Evolutionary conservation across 768 basidiomycete species (phyloP).

Genomic region (Neoboletus magnificus): DNA sequence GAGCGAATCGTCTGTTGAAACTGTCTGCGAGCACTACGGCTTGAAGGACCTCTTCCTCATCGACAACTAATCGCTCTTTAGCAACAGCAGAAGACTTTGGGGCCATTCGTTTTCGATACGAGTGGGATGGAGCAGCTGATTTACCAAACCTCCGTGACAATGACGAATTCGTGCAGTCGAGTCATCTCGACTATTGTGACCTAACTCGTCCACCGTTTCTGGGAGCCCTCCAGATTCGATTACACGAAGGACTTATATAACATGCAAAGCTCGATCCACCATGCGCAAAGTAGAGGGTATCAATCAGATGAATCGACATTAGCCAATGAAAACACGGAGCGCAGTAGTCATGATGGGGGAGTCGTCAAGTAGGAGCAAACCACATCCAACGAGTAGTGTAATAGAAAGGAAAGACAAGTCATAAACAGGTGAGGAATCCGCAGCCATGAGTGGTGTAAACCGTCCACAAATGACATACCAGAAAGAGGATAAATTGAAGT

Average conservation of each 20-base stretch:
- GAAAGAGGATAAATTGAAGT: constrained; percentile 29
- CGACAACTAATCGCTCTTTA: constrained; percentile 64
- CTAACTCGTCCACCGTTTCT: neutral
- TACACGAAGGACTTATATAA: constrained; percentile 33
- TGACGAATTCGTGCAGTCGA: constrained; percentile 13
- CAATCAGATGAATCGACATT: constrained; percentile 67
- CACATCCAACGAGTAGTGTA: constrained; percentile 60
- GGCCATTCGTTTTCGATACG: constrained; percentile 45
- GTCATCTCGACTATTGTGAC: constrained; percentile 12
- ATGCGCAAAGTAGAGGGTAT: constrained; percentile 42
- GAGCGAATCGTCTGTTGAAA: constrained; percentile 90
- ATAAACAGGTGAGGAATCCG: constrained; percentile 36
- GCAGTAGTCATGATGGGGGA: constrained; percentile 57
- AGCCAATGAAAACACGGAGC: constrained; percentile 58
- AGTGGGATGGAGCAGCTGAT: neutral
- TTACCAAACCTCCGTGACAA: neutral
- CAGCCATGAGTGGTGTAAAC: constrained; percentile 36
- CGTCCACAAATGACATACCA: constrained; percentile 38
- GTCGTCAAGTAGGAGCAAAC: constrained; percentile 57
- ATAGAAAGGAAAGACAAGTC: constrained; percentile 29
- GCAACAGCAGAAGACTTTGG: constrained; percentile 51
- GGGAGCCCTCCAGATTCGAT: constrained; percentile 22
- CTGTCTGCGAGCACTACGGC: constrained; percentile 96
- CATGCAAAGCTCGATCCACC: constrained; percentile 33
- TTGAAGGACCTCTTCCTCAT: constrained; percentile 85